Evolutionary conservation across 2,329 filamentous ascomycete genomes (phyloP).

Genomic region (Pseudomassariella vexata): DNA sequence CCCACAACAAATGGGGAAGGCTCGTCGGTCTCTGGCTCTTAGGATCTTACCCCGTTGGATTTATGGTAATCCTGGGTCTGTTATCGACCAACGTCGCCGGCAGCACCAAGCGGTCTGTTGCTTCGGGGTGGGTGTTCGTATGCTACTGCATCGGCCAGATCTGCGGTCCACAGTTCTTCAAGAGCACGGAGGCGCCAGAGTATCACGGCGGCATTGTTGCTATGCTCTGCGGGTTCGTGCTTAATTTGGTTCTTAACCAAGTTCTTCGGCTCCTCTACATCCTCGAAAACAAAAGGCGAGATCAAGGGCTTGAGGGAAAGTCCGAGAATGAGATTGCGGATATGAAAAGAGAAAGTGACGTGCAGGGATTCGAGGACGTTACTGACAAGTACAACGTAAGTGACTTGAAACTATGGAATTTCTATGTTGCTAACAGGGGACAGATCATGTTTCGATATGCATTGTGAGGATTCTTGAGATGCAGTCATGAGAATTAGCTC

Average conservation of each 20-base stretch:
- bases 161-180: slow-evolving; percentile 25
- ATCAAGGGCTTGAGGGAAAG: slow-evolving; percentile 19
- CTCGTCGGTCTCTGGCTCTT: slow-evolving; percentile 25
- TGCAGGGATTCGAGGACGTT: slow-evolving; percentile 31
- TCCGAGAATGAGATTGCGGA: slow-evolving; percentile 23
- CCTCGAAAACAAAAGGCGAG: slow-evolving; percentile 24
- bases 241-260: slow-evolving; percentile 23
- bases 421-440: too few relatives aligned
- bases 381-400: slow-evolving; percentile 30
- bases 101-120: slow-evolving; percentile 21
- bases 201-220: slow-evolving; percentile 28
- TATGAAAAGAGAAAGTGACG: slow-evolving; percentile 20
- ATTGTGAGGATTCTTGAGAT: too few relatives aligned
- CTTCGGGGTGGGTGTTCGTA: slow-evolving; percentile 23
- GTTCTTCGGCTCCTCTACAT: slow-evolving; percentile 19
- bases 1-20: slow-evolving; percentile 21
- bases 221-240: slow-evolving; percentile 22
- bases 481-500: too few relatives aligned
- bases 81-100: slow-evolving; percentile 24
- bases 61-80: slow-evolving; percentile 22
- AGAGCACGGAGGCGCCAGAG: slow-evolving; percentile 20
- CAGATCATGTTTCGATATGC: too few relatives aligned
- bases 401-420: too few relatives aligned
- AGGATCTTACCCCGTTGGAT: slow-evolving; percentile 22
- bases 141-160: slow-evolving; percentile 25